Base-by-base conservation (phyloP, 495 filamentous ascomycete species). In the Penicillium salamii region DNA sequence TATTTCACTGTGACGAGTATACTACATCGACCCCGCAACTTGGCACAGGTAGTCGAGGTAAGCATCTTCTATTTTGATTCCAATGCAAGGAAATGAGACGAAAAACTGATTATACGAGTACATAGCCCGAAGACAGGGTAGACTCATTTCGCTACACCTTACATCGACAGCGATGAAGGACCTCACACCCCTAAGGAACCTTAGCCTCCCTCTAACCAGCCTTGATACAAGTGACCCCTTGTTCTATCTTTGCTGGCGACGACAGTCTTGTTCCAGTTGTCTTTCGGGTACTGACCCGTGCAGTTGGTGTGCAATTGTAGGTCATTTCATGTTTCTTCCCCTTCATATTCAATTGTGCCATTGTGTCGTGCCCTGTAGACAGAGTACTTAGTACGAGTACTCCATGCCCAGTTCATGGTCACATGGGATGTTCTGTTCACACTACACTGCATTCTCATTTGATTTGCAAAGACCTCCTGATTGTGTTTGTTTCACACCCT, bases 301-400 rank as follows among this genome's bases (percentile, higher is more conserved):
- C 63, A 77, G 77, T 35, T 81, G 78, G 78, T 81, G 78, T 58
- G 63, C 77, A n/a, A 66, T 74, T 54, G 77, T 81, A 69, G 46
- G 76, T 69, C 13, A 33, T 20, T 23, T 32, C 32, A 8, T 4
- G 23, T 26, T 26, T 26, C 23, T 8, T 26, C 8, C 8, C 23
- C 8, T 8, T 3, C 23, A 8, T n/a, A n/a, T n/a, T n/a, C n/a
- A n/a, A n/a, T n/a, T n/a, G n/a, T n/a, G n/a, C n/a, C n/a, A n/a
- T n/a, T n/a, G n/a, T n/a, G n/a, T n/a, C n/a, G n/a, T n/a, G n/a
- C n/a, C n/a, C n/a, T n/a, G n/a, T n/a, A n/a, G n/a, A n/a, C n/a
- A n/a, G n/a, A n/a, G n/a, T n/a, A n/a, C n/a, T n/a, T n/a, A n/a
- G n/a, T n/a, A n/a, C n/a, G n/a, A n/a, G n/a, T n/a, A n/a, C 23